Evolutionary conservation across 306 rosid genomes (phyloP).

Genomic region (Castanea mollissima): DNA sequence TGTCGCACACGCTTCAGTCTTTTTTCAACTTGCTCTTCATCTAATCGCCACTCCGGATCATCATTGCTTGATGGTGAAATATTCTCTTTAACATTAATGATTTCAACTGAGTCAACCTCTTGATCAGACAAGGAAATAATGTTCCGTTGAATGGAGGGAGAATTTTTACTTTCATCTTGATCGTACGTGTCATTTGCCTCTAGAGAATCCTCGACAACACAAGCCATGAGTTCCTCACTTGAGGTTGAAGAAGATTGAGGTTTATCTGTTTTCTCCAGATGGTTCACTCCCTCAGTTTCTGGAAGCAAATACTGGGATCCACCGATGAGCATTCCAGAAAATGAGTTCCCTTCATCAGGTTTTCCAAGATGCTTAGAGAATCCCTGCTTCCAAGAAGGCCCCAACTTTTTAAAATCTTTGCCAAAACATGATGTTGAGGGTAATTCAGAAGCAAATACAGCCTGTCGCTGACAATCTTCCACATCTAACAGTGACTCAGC

Average conservation of each 20-base stretch:
- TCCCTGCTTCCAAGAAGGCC: conserved; percentile 23
- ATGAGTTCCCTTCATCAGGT: conserved; percentile 14
- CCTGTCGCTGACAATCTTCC: conserved; percentile 28
- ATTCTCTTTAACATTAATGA: conserved; percentile 28
- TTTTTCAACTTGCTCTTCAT: conserved; percentile 26
- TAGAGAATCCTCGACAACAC: conserved; percentile 56
- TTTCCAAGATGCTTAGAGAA: conserved; percentile 18
- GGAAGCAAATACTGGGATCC: conserved; percentile 15
- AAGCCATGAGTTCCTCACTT: conserved; percentile 30
- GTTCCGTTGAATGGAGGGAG: conserved; percentile 14
- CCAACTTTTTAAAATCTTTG: conserved; percentile 28
- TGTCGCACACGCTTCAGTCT: conserved; percentile 30
- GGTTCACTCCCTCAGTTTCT: conserved; percentile 24
- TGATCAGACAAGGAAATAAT: conserved; percentile 6
- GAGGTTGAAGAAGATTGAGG: conserved; percentile 29
- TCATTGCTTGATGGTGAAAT: conserved; percentile 12
- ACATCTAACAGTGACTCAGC: conserved; percentile 26
- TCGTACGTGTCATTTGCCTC: conserved; percentile 33
- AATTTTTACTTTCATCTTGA: conserved; percentile 4
- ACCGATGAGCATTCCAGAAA: conserved; percentile 11
- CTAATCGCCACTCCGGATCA: conserved; percentile 18
- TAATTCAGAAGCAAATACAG: conserved; percentile 24
- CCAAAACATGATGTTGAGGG: conserved; percentile 33
- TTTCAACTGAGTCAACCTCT: conserved; percentile 19
- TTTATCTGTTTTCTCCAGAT: conserved; percentile 24